Base-by-base conservation (phyloP, 2,329 filamentous ascomycete genomes). In the Fusarium metavorans region DNA sequence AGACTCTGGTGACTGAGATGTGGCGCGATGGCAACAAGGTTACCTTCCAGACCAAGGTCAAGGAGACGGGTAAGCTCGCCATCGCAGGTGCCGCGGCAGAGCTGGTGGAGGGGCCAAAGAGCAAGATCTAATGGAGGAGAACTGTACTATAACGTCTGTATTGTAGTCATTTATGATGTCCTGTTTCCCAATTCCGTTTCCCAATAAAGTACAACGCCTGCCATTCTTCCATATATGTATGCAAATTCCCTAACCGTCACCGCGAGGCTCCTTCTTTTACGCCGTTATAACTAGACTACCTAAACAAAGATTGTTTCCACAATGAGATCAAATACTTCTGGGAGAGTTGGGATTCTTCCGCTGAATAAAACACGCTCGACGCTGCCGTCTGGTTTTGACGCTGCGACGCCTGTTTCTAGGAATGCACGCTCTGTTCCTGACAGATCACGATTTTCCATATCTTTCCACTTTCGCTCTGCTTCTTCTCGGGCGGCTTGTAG, bases 1-100 rank as follows among this genome's bases (percentile, higher is more conserved):
- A 98, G 89, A 97, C 94, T n/a, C 88, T 98, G 66, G 89, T 94
- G 72, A 97, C 95, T 8, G 95, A 97, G 88, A 96, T 97, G 94
- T 98, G 95, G 95, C 95, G 93, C 86, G 94, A 97, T 79, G 92
- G 92, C 58, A 89, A 89, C 79, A 92, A 90, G 81, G 89, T 98
- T 65, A 85, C 95, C 73, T 98, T 97, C 89, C 94, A 97, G 88
- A 90, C 91, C 65, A 95, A 92, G 84, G 94, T 98, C 74, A 95
- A 95, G 86, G 95, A 98, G 89, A 98, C 95, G 64, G 95, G 95
- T 79, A 97, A 97, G 89, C 86, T 94, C 78, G 94, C 93, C 70
- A 97, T 98, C 82, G 91, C 91, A 30, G 94, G 93, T 23, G 95
- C 92, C 7, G 95, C 93, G 34, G 94, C 90, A 3, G 95, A 97